These are phyloP conservation scores for Gyrodon lividus DNA, from an alignment of 768 basidiomycete genomes.

Conservation along the genomic window DNA sequence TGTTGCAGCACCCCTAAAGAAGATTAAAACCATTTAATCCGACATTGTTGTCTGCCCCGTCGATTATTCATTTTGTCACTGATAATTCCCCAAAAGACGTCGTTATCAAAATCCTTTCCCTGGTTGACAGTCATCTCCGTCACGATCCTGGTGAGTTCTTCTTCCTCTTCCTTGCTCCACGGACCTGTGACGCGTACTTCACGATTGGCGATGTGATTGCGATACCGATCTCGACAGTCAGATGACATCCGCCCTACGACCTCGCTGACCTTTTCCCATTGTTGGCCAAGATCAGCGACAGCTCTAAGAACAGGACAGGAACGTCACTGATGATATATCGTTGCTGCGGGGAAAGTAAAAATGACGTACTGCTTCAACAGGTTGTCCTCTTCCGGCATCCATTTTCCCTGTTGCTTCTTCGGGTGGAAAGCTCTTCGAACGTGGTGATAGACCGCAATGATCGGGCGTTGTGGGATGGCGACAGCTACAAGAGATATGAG, in stretches of 20 bases:
- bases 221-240: constrained; percentile 84
- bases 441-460: constrained; percentile 83
- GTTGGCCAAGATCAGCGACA: constrained; percentile 65
- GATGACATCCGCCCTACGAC: constrained; percentile 72
- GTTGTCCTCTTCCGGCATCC: constrained; percentile 66
- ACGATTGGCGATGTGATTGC: constrained; percentile 74
- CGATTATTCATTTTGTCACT: constrained; percentile 74
- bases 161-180: constrained; percentile 83
- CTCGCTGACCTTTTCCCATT: constrained; percentile 77
- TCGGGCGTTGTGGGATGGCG: constrained; percentile 72
- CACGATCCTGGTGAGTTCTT: constrained; percentile 69
- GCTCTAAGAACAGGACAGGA: constrained; percentile 49
- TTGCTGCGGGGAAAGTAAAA: not conserved
- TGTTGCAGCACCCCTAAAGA: not conserved
- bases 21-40: constrained; percentile 74
- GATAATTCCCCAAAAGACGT: constrained; percentile 82
- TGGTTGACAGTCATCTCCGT: constrained; percentile 69
- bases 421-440: constrained; percentile 71
- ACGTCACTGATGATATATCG: constrained; percentile 1
- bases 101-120: constrained; percentile 72
- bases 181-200: constrained; percentile 62
- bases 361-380: constrained; percentile 56
- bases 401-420: constrained; percentile 64
- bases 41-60: constrained; percentile 79
- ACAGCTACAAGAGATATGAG: constrained; percentile 44